Evolutionary conservation across 805 yeast species (phyloP).

Genomic region (Vanderwaltozyma verrucispora): DNA sequence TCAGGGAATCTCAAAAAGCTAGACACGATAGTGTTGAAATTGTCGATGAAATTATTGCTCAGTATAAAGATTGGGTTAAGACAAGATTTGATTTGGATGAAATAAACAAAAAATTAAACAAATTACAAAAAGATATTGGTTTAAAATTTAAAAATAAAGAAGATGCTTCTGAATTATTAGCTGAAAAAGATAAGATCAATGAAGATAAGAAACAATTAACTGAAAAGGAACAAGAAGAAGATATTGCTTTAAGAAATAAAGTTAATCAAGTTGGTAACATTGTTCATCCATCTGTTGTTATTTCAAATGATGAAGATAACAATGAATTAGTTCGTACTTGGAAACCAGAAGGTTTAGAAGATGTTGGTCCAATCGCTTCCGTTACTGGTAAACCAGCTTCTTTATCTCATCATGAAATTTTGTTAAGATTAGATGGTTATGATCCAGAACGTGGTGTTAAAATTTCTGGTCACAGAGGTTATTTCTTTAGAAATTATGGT

Average conservation of each 20-base stretch:
- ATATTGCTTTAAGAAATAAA: conserved; percentile 60
- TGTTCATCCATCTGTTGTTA: conserved; percentile 86
- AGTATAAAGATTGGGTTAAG: conserved; percentile 87
- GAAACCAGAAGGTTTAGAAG: conserved; percentile 64
- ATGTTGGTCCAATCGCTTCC: conserved; percentile 55
- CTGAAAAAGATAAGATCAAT: conserved; percentile 66
- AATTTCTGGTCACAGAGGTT: conserved; percentile 97
- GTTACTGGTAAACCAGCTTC: conserved; percentile 68
- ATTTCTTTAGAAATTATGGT: conserved; percentile 89
- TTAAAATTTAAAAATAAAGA: conserved; percentile 88
- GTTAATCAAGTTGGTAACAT: conserved; percentile 89
- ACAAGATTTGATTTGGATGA: conserved; percentile 85
- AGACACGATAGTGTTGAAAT: conserved; percentile 92
- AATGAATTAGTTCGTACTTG: conserved; percentile 81
- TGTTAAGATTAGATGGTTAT: conserved; percentile 90
- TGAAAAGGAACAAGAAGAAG: conserved; percentile 70
- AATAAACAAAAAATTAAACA: conserved; percentile 77
- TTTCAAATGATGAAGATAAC: conserved; percentile 80
- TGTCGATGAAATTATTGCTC: conserved; percentile 89
- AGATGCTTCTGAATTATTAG: conserved; percentile 77
- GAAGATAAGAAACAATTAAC: conserved; percentile 58
- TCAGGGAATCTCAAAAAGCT: conserved; percentile 81
- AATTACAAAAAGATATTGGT: conserved; percentile 88
- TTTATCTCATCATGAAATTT: conserved; percentile 90
- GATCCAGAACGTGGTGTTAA: conserved; percentile 99